A percentile compares a stretch with the other conserved stretches of the same genome.
Evolutionary conservation across 139 green algal species (phyloP).

Genomic region (Pedinophyceae sp.): DNA sequence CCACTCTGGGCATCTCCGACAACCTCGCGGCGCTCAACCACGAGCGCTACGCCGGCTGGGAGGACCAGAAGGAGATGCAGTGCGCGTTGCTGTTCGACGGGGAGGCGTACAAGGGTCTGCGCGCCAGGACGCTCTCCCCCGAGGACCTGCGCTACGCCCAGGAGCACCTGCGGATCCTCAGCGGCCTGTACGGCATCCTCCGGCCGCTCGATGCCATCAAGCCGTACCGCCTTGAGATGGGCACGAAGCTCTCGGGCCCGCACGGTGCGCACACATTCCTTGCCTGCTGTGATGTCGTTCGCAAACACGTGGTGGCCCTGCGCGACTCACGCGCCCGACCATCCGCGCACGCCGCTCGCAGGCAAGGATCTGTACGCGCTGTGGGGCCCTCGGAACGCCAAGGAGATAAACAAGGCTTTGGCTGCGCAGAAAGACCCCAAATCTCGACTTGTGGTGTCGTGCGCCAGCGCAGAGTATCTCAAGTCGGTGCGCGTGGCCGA

Average conservation of each 20-base stretch:
- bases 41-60: conserved; percentile 10
- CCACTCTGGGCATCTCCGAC: conserved; percentile 1
- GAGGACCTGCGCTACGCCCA: conserved; percentile 7
- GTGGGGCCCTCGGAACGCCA: conserved; percentile 12
- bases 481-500: neutral
- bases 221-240: conserved; percentile 17
- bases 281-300: too few species aligned
- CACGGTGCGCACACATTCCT: neutral
- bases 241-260: neutral
- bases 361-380: conserved; percentile 15
- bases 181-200: conserved; percentile 18
- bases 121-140: neutral
- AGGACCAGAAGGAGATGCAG: neutral
- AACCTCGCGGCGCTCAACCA: conserved; percentile 9
- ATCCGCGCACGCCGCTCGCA: neutral
- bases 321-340: too few species aligned
- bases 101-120: conserved; percentile 12
- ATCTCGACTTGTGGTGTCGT: conserved; percentile 9
- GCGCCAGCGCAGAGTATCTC: conserved; percentile 14
- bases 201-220: conserved; percentile 15
- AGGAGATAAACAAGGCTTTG: neutral
- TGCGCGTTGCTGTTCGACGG: conserved; percentile 13
- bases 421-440: neutral
- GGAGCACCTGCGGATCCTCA: conserved; percentile 16
- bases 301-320: too few species aligned